These are phyloP conservation scores for Sarcocystis neurona DNA, from an alignment of 169 alveolate genomes.

Conservation along the genomic window DNA sequence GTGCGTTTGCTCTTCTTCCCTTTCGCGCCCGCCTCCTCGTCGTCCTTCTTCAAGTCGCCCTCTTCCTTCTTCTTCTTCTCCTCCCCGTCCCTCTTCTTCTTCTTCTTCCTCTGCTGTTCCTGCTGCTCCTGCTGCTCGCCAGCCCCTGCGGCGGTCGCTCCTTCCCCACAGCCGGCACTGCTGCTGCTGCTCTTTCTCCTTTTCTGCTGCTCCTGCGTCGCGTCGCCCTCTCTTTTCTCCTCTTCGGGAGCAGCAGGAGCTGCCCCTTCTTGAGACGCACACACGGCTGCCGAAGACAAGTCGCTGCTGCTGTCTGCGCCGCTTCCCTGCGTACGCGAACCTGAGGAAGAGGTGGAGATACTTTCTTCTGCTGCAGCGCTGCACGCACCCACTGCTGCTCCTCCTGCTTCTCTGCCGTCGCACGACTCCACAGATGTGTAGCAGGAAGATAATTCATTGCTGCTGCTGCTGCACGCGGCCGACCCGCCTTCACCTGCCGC, in stretches of 20 bases:
- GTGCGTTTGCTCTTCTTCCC: not conserved
- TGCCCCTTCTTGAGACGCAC: not conserved
- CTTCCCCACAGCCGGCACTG: not conserved
- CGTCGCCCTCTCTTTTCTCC: not conserved
- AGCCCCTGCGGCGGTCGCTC: constrained; percentile 6
- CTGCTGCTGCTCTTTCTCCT: no score
- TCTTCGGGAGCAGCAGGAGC: constrained; percentile 11
- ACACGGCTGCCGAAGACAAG: not conserved
- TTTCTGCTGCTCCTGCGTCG: no score
- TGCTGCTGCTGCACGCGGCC: constrained; percentile 24
- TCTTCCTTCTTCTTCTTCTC: not conserved
- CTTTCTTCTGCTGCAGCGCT: constrained; percentile 1
- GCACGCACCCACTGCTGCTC: not conserved
- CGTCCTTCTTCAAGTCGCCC: not conserved
- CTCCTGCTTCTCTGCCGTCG: not conserved
- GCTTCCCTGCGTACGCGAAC: constrained; percentile 17
- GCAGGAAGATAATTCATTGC: no score
- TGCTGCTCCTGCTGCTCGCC: not conserved
- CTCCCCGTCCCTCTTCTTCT: no score
- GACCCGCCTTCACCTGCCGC: no score
- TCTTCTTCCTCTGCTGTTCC: not conserved
- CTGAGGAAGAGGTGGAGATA: constrained; percentile 11
- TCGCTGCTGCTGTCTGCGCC: not conserved
- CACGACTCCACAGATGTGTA: not conserved
- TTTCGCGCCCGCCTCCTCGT: not conserved